Conservation (phyloP, 73 alveolate species). For the Effrenium voratum region DNA sequence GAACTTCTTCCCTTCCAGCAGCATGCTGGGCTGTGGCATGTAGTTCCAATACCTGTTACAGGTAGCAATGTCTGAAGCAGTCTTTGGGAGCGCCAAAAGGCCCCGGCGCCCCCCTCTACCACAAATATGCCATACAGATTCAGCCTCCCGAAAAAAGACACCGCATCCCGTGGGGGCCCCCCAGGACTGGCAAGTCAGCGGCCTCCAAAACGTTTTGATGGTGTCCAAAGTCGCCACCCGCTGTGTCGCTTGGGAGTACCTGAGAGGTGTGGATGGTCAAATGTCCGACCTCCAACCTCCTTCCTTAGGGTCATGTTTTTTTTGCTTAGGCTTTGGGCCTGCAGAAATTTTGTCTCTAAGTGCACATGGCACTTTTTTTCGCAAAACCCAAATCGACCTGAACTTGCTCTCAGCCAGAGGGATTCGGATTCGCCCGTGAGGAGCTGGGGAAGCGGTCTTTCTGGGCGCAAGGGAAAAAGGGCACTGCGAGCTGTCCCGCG, state of each 20-base stretch:
- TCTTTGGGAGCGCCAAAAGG: not conserved
- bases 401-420: not conserved
- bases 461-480: not conserved
- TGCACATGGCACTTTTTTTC: not conserved
- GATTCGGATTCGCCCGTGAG: no score
- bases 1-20: conserved; percentile 92
- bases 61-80: not conserved
- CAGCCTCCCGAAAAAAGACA: not conserved
- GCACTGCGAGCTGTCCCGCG: conserved; percentile 90
- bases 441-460: no score
- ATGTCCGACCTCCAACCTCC: not conserved
- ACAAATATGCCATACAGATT: not conserved
- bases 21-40: conserved; percentile 82
- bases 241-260: conserved; percentile 93
- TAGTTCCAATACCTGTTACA: conserved; percentile 92
- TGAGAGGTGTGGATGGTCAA: not conserved
- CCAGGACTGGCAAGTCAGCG: not conserved
- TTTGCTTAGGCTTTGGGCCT: not conserved
- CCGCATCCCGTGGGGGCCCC: not conserved
- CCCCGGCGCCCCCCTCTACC: not conserved
- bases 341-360: not conserved
- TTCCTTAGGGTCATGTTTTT: not conserved
- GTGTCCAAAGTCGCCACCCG: conserved; percentile 34
- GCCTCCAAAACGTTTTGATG: conserved; percentile 76
- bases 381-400: not conserved